Base-by-base conservation (phyloP, 169 alveolate species). In the Plasmodium knowlesi region DNA sequence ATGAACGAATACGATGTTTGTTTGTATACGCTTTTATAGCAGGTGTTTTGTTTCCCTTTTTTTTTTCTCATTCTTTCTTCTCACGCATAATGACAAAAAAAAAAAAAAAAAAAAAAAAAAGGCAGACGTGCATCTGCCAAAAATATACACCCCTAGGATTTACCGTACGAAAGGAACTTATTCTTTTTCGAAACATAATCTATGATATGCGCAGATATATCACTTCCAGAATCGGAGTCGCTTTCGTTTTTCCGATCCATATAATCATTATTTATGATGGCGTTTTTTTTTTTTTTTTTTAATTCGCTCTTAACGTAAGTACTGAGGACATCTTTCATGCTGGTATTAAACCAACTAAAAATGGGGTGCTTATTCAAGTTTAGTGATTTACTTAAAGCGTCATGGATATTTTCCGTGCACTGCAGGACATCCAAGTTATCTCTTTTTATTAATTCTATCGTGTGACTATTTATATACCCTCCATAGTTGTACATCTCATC, bases 401-500 rank as follows among this genome's bases (percentile, higher is more conserved):
- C 93, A 34, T 86, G 61, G 16, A 76, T 28, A 86, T 76, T 86
- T 32, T 86, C 93, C 19, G 25, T 74, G 25, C 50, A 76, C 4
- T 86, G 74, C n/a, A 74, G n/a, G 25, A 46, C 46, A n/a, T 86
- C 93, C 32, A 70, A 46, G 57, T 86, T 30, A 30, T 86, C 85
- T 53, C 53, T 89, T 43, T 78, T 89, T 14, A 89, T 57, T 72
- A 73, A 39, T 25, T 89, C 94, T 30, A 89, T 46, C 43, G 82
- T 89, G 50, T 43, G 46, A 50, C 73, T 32, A 79, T 89, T 79
- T 67, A 89, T 67, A 79, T 89, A 89, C n/a, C 94, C 94, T 34
- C 94, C 94, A 78, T 89, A 79, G 72, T 73, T 89, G 82, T 89
- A 89, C 34, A 89, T 8, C 25, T 89, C 89, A 89, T 89, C 94